These are phyloP conservation scores for Leccinum colubrinum DNA, from an alignment of 1,284 basidiomycete genomes.

Conservation along the genomic window DNA sequence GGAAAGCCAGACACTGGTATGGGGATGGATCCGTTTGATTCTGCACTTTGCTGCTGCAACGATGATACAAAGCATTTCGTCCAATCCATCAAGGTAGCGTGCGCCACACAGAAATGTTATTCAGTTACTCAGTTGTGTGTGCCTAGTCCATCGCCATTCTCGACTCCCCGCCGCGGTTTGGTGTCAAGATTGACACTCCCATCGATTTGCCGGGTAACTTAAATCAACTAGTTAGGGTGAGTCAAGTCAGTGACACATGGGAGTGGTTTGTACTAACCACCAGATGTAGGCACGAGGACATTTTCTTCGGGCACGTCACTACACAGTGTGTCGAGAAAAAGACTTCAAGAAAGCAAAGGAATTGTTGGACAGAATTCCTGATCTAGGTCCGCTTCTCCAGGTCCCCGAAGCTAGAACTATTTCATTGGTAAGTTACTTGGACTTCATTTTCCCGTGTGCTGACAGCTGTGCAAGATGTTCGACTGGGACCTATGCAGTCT, in stretches of 20 bases:
- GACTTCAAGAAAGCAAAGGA: too few species aligned
- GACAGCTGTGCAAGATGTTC: constrained; percentile 10
- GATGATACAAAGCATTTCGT: background rate
- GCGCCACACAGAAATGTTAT: too few species aligned
- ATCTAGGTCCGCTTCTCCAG: too few species aligned
- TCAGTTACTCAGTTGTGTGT: too few species aligned
- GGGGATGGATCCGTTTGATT: background rate
- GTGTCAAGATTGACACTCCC: background rate
- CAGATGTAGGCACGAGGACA: too few species aligned
- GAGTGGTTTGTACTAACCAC: too few species aligned
- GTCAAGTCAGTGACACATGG: background rate
- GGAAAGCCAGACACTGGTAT: too few species aligned
- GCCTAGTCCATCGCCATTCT: too few species aligned
- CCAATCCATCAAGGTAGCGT: constrained; percentile 5
- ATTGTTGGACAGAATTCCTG: too few species aligned
- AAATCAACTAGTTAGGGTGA: background rate
- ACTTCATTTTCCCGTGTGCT: background rate
- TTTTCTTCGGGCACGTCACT: too few species aligned
- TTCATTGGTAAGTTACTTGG: background rate
- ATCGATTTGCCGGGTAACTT: background rate
- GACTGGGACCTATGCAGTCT: constrained; percentile 3
- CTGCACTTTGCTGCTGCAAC: background rate
- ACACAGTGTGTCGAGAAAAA: too few species aligned
- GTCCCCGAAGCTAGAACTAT: too few species aligned
- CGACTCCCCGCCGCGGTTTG: background rate